phyloP scores from a whole-genome alignment of 2,329 filamentous ascomycete genomes.

The Balansia obtecta region DNA sequence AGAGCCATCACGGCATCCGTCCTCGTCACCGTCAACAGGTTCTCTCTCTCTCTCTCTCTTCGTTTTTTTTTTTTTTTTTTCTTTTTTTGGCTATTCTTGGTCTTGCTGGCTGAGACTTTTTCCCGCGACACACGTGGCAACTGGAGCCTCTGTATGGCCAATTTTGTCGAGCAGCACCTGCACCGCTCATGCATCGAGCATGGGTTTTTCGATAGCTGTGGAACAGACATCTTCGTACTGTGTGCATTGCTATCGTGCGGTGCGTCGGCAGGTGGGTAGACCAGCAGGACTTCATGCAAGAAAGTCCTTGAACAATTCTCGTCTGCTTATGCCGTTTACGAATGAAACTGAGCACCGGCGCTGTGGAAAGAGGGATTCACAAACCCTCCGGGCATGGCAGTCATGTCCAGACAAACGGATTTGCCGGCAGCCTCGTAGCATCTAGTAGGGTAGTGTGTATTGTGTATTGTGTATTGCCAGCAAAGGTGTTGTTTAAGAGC shows the following conservation, averaged over 20 bases:
- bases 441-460: too few relatives aligned
- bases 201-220: not conserved
- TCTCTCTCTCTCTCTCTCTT: too few relatives aligned
- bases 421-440: too few relatives aligned
- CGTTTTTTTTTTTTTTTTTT: too few relatives aligned
- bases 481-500: too few relatives aligned
- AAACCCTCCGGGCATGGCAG: not conserved
- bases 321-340: too few relatives aligned
- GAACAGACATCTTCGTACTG: not conserved
- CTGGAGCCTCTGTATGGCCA: not conserved
- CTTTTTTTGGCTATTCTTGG: too few relatives aligned
- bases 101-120: not conserved
- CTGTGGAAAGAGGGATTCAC: not conserved
- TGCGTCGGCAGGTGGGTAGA: not conserved
- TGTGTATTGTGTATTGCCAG: too few relatives aligned
- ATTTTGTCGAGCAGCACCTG: not conserved
- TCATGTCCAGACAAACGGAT: not conserved
- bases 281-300: not conserved
- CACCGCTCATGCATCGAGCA: not conserved
- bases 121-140: constrained; percentile 5
- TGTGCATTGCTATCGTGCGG: not conserved
- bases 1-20: not conserved
- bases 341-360: too few relatives aligned
- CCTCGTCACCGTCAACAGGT: not conserved
- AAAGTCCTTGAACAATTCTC: not conserved